Evolutionary conservation across 805 yeast genomes (phyloP), one percentile per base, ranked within the genome.

Genomic region (Kodamaea jinghongensis): DNA sequence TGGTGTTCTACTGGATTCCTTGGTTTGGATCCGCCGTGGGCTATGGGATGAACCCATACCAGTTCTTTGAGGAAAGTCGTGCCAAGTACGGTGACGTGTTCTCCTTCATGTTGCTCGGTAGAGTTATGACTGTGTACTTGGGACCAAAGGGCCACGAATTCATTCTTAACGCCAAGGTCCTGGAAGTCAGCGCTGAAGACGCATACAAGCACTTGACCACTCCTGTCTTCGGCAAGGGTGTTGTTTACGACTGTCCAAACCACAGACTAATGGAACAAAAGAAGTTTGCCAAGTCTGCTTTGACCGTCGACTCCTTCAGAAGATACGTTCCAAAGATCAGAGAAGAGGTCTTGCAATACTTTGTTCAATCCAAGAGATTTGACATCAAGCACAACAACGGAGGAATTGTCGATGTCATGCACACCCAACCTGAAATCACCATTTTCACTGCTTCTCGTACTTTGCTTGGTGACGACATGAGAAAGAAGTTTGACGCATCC

Each of bases 121-220:
- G 79, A 56, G 83, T 81, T 28, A 88, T 91, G 96, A 90, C 97
- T 4, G 99, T 93, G 41, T 89, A 87, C 58, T 71, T 93, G 54
- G 99, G 98, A 36, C 97, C 98, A 52, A 86, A 86, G 66, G 99
- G 99, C 50, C 96, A 93, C 64, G 99, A 93, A 62, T 90, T 93
- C 60, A 88, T 91, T 33, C 79, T 93, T 52, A 93, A 93, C 64
- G 87, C 96, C 31, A 90, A 86, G 65, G 73, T 85, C 39, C 78
- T 81, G 22, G 96, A 88, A 53, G 98, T 90, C 16, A 82, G 89
- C 35, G 99, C 99, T 34, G 98, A 93, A 62, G 97, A 86, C 35
- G 98, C 97, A 28, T 93, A 93, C 70, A 75, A 83, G 46, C 96
- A 90, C 60, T 75, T 93, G 65, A 93, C 99, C n/a, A 91, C 98